Base-by-base conservation (phyloP, 2,329 filamentous ascomycete genomes). In the Capronia coronata region DNA sequence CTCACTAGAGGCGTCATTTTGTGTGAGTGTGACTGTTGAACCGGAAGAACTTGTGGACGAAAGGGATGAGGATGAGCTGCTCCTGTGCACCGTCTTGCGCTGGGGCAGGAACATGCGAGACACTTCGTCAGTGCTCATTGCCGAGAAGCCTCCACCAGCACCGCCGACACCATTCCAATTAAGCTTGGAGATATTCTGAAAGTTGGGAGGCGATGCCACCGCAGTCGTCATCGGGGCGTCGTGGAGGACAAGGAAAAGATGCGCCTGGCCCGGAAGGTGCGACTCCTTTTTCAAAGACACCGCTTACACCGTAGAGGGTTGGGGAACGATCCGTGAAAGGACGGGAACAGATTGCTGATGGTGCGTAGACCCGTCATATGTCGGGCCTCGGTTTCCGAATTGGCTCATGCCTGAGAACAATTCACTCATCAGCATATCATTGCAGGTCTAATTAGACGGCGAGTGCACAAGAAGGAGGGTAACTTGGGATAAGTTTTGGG, bases 1-100 rank as follows among this genome's bases (percentile, higher is more conserved):
- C 51, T 67, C 66, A 40, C 61, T 65, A 53, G 66, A 64, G 65
- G 70, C 64, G 42, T 57, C 53, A 14, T 54, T 54, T 29, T 58
- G 48, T 34, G 59, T 59, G 3, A 59, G 56, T n/a, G 57, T 61
- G 25, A 58, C 51, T 32, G 62, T 63, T 1, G 61, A 62, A 34
- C 73, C 79, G 43, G 81, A 80, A 11, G 87, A 86, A 27, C 74
- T 71, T 48, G 70, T 71, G 18, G 80, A 82, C 48, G 74, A 72
- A 57, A 94, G 76, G 39, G 90, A 95, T 2, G 89, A 94, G 51
- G 88, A 93, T 29, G 91, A 97, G 74, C 88, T 94, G 64, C 84
- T 84, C 67, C 91, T 83, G 67, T 91, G 87, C 54, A 88, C 77
- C 65, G 78, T 83, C 73, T 95, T 96, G 62, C 89, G 51, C 44